A percentile compares a stretch with the other conserved stretches of the same genome.
These are phyloP conservation scores for Russula vinacea DNA, from an alignment of 768 basidiomycete species.

Conservation along the genomic window DNA sequence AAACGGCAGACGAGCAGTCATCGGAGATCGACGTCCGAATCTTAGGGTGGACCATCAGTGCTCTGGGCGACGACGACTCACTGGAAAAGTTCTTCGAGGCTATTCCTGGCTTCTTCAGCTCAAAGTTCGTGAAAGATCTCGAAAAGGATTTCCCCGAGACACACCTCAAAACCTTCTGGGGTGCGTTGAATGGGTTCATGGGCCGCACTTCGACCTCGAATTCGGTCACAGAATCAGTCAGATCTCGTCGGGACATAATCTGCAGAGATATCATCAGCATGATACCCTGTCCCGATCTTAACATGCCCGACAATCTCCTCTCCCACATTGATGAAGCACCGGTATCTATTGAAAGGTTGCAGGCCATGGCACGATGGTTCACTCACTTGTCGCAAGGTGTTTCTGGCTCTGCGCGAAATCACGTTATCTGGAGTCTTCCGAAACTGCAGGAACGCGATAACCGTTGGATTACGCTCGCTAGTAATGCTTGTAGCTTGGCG, in stretches of 20 bases:
- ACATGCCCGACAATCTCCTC: no score
- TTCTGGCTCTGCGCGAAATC: no score
- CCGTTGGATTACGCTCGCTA: no score
- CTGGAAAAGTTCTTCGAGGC: not conserved
- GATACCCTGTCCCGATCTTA: not conserved
- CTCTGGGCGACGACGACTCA: constrained; percentile 3
- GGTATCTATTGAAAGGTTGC: no score
- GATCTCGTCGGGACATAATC: not conserved
- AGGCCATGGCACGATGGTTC: no score
- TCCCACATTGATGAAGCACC: no score
- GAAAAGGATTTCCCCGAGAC: not conserved
- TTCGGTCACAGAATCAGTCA: not conserved
- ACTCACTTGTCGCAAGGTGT: no score
- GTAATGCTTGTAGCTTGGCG: no score
- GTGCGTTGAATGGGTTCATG: not conserved
- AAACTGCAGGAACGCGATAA: no score
- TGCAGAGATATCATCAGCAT: not conserved
- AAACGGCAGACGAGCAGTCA: not conserved
- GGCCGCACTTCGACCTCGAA: not conserved
- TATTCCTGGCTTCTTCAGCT: not conserved
- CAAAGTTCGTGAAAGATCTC: not conserved
- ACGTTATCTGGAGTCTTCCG: no score
- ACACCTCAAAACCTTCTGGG: no score
- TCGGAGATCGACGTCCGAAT: not conserved
- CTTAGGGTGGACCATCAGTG: not conserved